These are phyloP conservation scores for Pulveroboletus sp. DNA, from an alignment of 768 basidiomycete genomes.

Conservation along the genomic window DNA sequence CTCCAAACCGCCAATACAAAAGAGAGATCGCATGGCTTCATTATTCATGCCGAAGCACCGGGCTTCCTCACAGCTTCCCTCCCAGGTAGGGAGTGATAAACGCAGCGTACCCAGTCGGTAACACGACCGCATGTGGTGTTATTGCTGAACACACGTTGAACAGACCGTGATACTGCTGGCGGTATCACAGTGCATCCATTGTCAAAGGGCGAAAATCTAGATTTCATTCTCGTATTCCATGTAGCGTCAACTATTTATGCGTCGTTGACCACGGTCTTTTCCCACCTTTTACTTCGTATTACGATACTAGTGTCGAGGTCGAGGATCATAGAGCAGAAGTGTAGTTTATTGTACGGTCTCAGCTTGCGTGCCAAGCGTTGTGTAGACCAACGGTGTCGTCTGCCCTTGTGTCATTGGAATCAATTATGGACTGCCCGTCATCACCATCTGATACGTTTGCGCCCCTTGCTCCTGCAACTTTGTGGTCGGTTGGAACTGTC, in stretches of 20 bases:
- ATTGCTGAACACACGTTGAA: background rate
- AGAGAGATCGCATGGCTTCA: constrained; percentile 59
- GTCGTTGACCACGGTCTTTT: constrained; percentile 4
- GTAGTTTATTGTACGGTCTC: constrained; percentile 8
- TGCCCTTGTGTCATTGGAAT: constrained; percentile 49
- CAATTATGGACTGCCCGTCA: constrained; percentile 21
- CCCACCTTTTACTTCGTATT: constrained; percentile 3
- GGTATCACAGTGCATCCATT: constrained; percentile 6
- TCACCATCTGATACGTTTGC: constrained; percentile 17
- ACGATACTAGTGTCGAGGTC: constrained; percentile 2
- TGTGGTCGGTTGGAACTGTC: constrained; percentile 28
- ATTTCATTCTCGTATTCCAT: constrained; percentile 10
- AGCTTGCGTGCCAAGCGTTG: constrained; percentile 56
- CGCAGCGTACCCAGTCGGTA: constrained; percentile 22
- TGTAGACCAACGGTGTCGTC: constrained; percentile 79
- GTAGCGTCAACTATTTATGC: constrained; percentile 12
- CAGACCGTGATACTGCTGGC: background rate
- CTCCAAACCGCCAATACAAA: constrained; percentile 38
- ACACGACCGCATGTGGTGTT: constrained; percentile 1
- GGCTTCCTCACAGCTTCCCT: constrained; percentile 50
- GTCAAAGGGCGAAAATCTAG: background rate
- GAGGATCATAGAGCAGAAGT: constrained; percentile 2
- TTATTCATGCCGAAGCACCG: constrained; percentile 76
- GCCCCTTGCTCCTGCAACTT: constrained; percentile 34
- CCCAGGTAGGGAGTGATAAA: constrained; percentile 24